These are phyloP conservation scores for Canavalia gladiata DNA, from an alignment of 306 rosid species.

Conservation along the genomic window DNA sequence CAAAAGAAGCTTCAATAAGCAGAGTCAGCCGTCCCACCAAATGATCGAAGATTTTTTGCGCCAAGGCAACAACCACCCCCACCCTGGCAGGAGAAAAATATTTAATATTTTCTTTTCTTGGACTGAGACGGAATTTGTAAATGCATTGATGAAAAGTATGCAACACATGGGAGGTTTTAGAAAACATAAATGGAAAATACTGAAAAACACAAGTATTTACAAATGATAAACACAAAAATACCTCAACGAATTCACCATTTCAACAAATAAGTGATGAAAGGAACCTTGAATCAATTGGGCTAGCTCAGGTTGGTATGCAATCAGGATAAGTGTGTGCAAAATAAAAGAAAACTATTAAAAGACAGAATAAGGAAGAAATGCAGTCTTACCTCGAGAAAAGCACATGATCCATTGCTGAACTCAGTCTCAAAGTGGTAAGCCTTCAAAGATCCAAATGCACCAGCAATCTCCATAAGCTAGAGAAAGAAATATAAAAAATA, in stretches of 20 bases:
- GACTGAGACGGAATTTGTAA: constrained; percentile 11
- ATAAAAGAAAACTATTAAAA: constrained; percentile 9
- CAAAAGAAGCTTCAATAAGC: neutral
- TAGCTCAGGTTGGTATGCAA: neutral
- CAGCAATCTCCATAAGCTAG: constrained; percentile 82
- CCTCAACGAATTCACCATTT: neutral
- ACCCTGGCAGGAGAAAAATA: neutral
- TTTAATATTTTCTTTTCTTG: constrained; percentile 6
- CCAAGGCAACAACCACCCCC: neutral
- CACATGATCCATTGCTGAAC: constrained; percentile 60
- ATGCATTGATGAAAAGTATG: neutral
- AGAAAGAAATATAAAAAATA: constrained; percentile 39
- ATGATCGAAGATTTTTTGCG: neutral
- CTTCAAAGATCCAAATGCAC: constrained; percentile 90
- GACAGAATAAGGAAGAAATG: constrained; percentile 24
- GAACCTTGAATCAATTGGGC: constrained; percentile 3
- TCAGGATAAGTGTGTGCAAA: neutral
- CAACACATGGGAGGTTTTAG: neutral
- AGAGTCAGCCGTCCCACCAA: neutral
- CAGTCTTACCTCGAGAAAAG: constrained; percentile 84
- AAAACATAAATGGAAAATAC: neutral
- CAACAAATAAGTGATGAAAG: constrained; percentile 15
- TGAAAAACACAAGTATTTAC: neutral
- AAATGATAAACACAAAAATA: neutral
- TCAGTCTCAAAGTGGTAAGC: constrained; percentile 77